Conservation (phyloP, 768 basidiomycete species). For the Tylopilus plumbeoviolaceoides region DNA sequence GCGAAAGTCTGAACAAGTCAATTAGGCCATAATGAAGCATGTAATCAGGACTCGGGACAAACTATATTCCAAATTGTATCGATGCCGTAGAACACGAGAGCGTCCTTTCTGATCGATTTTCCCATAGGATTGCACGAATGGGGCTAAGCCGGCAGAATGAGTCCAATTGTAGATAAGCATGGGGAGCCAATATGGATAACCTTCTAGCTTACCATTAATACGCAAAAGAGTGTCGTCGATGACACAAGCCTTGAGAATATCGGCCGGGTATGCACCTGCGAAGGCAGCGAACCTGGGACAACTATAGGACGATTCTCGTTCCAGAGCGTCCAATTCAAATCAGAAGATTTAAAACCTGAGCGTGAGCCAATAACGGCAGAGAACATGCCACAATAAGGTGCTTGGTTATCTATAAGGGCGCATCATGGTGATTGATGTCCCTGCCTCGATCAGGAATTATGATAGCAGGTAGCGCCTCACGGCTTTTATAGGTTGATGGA, state of each 20-base stretch:
- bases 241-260: conserved; percentile 47
- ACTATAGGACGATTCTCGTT: conserved; percentile 52
- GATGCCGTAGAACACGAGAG: conserved; percentile 53
- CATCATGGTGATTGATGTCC: conserved; percentile 4
- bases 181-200: not conserved
- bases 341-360: conserved; percentile 39
- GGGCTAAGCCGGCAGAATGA: conserved; percentile 49
- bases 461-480: not conserved
- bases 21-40: not conserved
- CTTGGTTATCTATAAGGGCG: not conserved
- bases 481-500: not conserved
- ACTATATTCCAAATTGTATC: conserved; percentile 57
- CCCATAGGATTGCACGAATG: conserved; percentile 32
- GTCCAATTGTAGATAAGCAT: conserved; percentile 36
- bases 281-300: conserved; percentile 49
- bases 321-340: conserved; percentile 48
- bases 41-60: conserved; percentile 9
- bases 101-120: conserved; percentile 25
- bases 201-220: conserved; percentile 42
- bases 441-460: not conserved
- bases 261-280: conserved; percentile 53
- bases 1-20: conserved; percentile 38
- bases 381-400: conserved; percentile 1
- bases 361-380: conserved; percentile 13
- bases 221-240: conserved; percentile 52